Evolutionary conservation across 2,329 filamentous ascomycete species (phyloP), one percentile per base, ranked within the genome.

Genomic region (Trichoderma harzianum): DNA sequence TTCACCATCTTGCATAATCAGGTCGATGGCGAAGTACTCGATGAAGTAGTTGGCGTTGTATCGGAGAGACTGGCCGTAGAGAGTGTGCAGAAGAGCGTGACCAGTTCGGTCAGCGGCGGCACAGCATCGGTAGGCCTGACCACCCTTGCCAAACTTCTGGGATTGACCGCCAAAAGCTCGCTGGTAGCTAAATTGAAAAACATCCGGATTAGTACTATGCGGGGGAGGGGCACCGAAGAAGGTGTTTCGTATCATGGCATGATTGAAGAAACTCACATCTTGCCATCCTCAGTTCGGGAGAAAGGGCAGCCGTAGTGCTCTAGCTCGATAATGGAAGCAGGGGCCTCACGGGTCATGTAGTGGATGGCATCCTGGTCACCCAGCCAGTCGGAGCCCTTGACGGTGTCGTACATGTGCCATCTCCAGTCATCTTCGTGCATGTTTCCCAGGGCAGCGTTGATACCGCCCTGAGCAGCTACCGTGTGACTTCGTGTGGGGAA

Each of bases 41-140:
- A 99, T 98, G 86, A 99, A 98, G 89, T 98, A 99, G 88, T 98
- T 98, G 80, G 95, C 98, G 88, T 98, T 97, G 89, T 98, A 94
- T 81, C 93, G 89, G 74, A 98, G 90, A 69, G 95, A 98, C 86
- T 98, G 95, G 79, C 96, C 96, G 85, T 98, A 99, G 76, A 99
- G 93, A 30, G 96, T 99, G 89, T 99, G 96, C 67, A 99, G 90
- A 77, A 99, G 92, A 79, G 96, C 96, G 85, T 99, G 96, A 75
- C 96, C 96, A 74, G 96, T 98, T 88, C 95, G 90, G 83, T 99
- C 96, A 77, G 95, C 96, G 73, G 95, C 96, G 83, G 95, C 95
- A 83, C 94, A 97, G 88, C 94, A 97, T 85, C 96, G 90, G 89
- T 98, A 98, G 76, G 96, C 96, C 86, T 99, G 96, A 72, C 96